phyloP scores from a whole-genome alignment of 169 alveolate genomes.

The Plasmodium fragile region DNA sequence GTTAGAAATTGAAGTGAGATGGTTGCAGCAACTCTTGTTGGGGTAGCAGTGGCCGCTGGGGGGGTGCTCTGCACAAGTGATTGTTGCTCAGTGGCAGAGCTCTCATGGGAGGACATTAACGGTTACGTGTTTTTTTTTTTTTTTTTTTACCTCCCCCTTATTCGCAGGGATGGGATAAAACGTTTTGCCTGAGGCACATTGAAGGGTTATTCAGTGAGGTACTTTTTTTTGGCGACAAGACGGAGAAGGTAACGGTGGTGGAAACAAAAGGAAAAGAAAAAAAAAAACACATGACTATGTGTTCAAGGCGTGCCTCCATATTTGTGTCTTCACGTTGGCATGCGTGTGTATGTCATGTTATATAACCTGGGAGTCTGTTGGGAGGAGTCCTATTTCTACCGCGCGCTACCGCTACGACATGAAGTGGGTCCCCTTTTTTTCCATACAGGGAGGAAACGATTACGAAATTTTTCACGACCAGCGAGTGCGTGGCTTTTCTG shows the following conservation, averaged over 20 bases:
- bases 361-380: neutral
- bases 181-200: slow-evolving; percentile 90
- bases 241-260: slow-evolving; percentile 78
- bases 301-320: neutral
- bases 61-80: neutral
- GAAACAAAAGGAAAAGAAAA: no score
- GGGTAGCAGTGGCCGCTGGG: neutral
- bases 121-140: neutral
- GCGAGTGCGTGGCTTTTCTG: slow-evolving; percentile 9
- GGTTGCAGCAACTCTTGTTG: no score
- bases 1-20: slow-evolving; percentile 62
- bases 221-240: slow-evolving; percentile 95
- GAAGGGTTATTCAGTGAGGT: slow-evolving; percentile 90
- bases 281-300: neutral
- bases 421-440: neutral
- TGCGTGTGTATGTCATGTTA: neutral
- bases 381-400: neutral
- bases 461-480: neutral
- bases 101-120: neutral
- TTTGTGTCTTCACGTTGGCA: neutral
- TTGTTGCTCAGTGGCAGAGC: neutral
- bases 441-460: neutral
- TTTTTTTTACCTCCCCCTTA: neutral
- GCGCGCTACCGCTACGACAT: neutral
- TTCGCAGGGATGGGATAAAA: slow-evolving; percentile 94